Evolutionary conservation across 257 asterid species (phyloP), one percentile per base, ranked within the genome.

Genomic region (Linaria vulgaris): DNA sequence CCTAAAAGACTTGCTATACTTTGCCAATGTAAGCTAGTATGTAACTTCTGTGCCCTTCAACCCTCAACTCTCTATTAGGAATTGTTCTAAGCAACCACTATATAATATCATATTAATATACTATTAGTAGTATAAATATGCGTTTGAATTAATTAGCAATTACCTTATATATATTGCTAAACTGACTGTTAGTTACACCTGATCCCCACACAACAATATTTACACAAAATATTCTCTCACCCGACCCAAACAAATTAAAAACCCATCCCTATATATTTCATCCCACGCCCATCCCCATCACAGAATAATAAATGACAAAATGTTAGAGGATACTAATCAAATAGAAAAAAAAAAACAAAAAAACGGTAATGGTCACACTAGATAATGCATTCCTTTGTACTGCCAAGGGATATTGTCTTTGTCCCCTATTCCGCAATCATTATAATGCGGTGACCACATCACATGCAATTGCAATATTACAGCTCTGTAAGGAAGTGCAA

Each of bases 371-470:
- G 43, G 69, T 69, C 47, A 73, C 69, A 55, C 47, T 64, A 31
- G 70, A 41, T 34, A 34, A 34, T 34, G 41, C 34, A 62, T 61
- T 62, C 64, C 61, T 13, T 23, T 19, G 24, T 68, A 63, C 50
- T 43, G 63, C 19, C 12, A 19, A 68, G 52, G 60, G 22, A 20
- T 54, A 66, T 70, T 11, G n/a, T 3, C 16, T 56, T 46, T 72
- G 78, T 77, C 76, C 66, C 71, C 73, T 61, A 55, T 47, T 49
- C 21, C 14, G 60, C 64, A 64, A 53, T 54, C 75, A 72, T 49
- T 60, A 72, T 72, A 52, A 68, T 72, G 52, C 67, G 72, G 20
- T 27, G 22, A 61, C 46, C 81, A 76, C 78, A 43, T 76, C 81
- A 76, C 78, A 43, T 76, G 78, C 70, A 27, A 47, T 48, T 70